phyloP scores from a whole-genome alignment of 2,329 filamentous ascomycete species.

The Monosporascus sp. region DNA sequence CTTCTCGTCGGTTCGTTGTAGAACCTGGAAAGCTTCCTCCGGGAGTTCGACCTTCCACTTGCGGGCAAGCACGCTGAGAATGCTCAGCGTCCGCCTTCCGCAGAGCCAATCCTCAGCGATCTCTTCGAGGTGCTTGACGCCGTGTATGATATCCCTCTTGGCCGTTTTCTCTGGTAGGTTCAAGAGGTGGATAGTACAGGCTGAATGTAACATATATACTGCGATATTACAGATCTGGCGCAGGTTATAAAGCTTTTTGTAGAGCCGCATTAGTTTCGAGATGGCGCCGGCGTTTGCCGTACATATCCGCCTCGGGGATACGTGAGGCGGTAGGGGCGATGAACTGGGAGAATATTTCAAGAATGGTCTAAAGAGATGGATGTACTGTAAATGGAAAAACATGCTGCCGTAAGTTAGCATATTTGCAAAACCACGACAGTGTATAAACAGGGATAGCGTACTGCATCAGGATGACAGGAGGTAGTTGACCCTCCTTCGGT shows the following conservation, averaged over 20 bases:
- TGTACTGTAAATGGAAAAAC: slow-evolving; percentile 95
- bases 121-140: slow-evolving; percentile 86
- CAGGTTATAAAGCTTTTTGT: slow-evolving; percentile 86
- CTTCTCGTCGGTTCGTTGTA: slow-evolving; percentile 73
- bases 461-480: slow-evolving; percentile 77
- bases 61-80: slow-evolving; percentile 76
- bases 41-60: slow-evolving; percentile 88
- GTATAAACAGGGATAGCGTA: slow-evolving; percentile 44
- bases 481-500: slow-evolving; percentile 80
- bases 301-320: slow-evolving; percentile 86
- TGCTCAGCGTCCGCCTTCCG: slow-evolving; percentile 76
- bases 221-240: slow-evolving; percentile 95
- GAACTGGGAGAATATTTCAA: slow-evolving; percentile 79
- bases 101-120: slow-evolving; percentile 94
- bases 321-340: slow-evolving; percentile 78
- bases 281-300: slow-evolving; percentile 85
- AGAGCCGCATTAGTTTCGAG: slow-evolving; percentile 88
- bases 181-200: slow-evolving; percentile 89
- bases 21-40: slow-evolving; percentile 69
- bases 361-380: slow-evolving; percentile 92
- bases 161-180: slow-evolving; percentile 92
- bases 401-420: slow-evolving; percentile 56
- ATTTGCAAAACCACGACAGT: background rate
- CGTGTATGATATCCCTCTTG: slow-evolving; percentile 81
- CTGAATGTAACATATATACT: slow-evolving; percentile 91